These are phyloP conservation scores for Microglena sp. DNA, from an alignment of 139 green algal genomes.

Conservation along the genomic window DNA sequence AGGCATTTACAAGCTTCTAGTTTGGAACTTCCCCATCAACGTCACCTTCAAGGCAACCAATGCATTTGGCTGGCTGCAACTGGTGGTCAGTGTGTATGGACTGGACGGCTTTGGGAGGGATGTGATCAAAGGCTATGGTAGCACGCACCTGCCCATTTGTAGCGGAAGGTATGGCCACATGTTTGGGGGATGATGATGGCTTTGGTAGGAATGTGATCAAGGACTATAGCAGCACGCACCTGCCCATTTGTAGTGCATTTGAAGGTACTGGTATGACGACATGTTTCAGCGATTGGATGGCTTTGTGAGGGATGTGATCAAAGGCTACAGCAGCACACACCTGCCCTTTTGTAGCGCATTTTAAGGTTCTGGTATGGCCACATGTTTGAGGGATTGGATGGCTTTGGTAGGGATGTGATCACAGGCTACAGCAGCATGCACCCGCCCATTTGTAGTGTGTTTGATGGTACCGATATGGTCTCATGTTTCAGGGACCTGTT, in stretches of 20 bases:
- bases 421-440: too few relatives aligned
- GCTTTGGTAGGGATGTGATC: too few relatives aligned
- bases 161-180: conserved; percentile 50
- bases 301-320: conserved; percentile 56
- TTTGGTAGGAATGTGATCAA: conserved; percentile 60
- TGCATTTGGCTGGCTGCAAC: conserved; percentile 68
- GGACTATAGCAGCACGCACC: conserved; percentile 61
- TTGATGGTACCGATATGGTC: too few relatives aligned
- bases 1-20: conserved; percentile 33
- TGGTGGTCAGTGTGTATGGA: conserved; percentile 63
- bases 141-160: conserved; percentile 53
- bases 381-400: too few relatives aligned
- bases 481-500: too few relatives aligned
- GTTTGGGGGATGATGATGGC: too few relatives aligned
- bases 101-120: conserved; percentile 57
- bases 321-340: conserved; percentile 64
- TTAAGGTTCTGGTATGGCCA: too few relatives aligned
- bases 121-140: conserved; percentile 65
- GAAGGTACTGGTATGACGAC: too few relatives aligned
- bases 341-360: too few relatives aligned
- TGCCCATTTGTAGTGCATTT: conserved; percentile 53
- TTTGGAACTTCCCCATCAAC: conserved; percentile 74
- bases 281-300: too few relatives aligned
- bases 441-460: too few relatives aligned
- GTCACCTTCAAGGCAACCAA: conserved; percentile 63